phyloP scores from a whole-genome alignment of 108 stramenopile species.

The Cyclotella kingstonii region DNA sequence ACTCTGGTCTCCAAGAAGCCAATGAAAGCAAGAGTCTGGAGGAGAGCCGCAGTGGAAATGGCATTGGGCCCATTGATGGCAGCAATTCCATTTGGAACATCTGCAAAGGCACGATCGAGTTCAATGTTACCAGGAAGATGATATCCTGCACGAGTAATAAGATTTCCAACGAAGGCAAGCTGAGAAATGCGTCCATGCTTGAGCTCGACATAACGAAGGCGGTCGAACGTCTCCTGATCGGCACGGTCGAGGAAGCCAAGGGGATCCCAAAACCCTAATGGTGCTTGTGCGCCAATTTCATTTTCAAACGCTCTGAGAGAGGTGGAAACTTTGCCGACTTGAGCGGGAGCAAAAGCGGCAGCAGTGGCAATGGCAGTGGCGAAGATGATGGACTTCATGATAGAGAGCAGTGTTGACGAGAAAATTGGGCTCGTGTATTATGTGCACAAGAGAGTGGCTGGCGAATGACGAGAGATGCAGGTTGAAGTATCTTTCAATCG shows the following conservation, averaged over 20 bases:
- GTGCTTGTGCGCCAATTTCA: conserved; percentile 54
- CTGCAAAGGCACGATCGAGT: conserved; percentile 51
- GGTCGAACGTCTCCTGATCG: conserved; percentile 56
- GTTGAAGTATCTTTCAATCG: conserved; percentile 24
- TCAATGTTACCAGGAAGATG: conserved; percentile 65
- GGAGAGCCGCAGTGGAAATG: conserved; percentile 20
- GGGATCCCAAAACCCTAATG: conserved; percentile 64
- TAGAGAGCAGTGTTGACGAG: background rate
- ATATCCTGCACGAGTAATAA: conserved; percentile 38
- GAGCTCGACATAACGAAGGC: conserved; percentile 84
- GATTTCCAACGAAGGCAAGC: conserved; percentile 84
- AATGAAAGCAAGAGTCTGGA: conserved; percentile 36
- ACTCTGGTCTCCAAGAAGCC: conserved; percentile 43
- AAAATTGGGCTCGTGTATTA: background rate
- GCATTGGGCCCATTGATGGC: conserved; percentile 48
- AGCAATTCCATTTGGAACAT: conserved; percentile 63
- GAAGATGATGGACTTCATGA: conserved; percentile 29
- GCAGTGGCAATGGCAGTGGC: conserved; percentile 33
- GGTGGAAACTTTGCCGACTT: conserved; percentile 21
- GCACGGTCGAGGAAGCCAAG: conserved; percentile 55
- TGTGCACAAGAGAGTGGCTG: background rate
- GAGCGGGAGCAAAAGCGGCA: conserved; percentile 33
- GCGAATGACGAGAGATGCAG: background rate
- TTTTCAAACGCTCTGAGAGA: conserved; percentile 53
- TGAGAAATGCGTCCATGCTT: conserved; percentile 93